phyloP scores from a whole-genome alignment of 495 filamentous ascomycete genomes.

The Talaromyces wortmannii region DNA sequence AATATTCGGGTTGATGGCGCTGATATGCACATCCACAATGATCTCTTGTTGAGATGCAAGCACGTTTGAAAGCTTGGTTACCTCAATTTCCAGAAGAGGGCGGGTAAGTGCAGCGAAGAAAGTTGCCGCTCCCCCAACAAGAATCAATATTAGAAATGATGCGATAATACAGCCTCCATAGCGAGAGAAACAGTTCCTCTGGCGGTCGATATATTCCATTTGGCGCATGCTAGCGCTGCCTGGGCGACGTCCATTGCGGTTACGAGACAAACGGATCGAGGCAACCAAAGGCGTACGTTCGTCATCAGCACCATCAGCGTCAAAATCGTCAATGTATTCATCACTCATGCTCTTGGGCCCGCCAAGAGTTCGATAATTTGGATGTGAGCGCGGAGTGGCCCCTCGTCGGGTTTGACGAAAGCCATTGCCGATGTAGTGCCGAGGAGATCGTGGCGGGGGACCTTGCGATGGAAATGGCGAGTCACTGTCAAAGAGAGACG shows the following conservation, averaged over 20 bases:
- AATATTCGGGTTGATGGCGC: constrained; percentile 85
- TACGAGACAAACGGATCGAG: constrained; percentile 52
- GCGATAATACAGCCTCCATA: constrained; percentile 78
- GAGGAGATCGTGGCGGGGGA: constrained; percentile 51
- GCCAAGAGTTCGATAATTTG: constrained; percentile 33
- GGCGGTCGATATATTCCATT: constrained; percentile 64
- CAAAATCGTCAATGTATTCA: constrained; percentile 58
- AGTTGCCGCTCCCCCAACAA: constrained; percentile 73
- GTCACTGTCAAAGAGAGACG: constrained; percentile 71
- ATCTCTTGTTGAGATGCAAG: constrained; percentile 91
- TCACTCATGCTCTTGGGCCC: constrained; percentile 47
- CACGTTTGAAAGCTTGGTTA: constrained; percentile 77
- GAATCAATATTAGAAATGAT: constrained; percentile 62
- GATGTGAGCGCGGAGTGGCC: constrained; percentile 20
- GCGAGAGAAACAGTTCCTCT: constrained; percentile 57
- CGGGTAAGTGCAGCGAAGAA: constrained; percentile 92
- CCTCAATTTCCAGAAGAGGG: constrained; percentile 66
- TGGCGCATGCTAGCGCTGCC: constrained; percentile 58
- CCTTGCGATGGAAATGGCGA: constrained; percentile 53
- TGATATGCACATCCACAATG: constrained; percentile 88
- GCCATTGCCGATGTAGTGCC: constrained; percentile 40
- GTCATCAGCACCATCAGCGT: constrained; percentile 78
- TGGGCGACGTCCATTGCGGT: constrained; percentile 53
- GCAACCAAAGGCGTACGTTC: constrained; percentile 82
- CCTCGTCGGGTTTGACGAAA: constrained; percentile 27